phyloP scores from a whole-genome alignment of 768 basidiomycete genomes.

The Pilatotrama ljubarskyi region DNA sequence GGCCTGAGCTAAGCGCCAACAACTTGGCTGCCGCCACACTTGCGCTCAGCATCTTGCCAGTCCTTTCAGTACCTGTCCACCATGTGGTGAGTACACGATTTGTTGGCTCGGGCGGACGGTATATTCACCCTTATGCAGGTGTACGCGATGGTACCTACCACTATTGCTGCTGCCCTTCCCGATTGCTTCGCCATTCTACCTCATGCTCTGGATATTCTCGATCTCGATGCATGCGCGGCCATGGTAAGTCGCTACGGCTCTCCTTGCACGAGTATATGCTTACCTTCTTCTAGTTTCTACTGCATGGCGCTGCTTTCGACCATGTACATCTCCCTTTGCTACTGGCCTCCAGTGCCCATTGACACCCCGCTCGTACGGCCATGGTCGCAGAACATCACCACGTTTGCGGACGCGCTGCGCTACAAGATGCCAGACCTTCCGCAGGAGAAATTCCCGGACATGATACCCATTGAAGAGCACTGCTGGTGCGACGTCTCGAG shows the following conservation, averaged over 20 bases:
- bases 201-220: slow-evolving; percentile 74
- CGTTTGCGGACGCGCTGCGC: slow-evolving; percentile 67
- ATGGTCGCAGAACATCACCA: slow-evolving; percentile 71
- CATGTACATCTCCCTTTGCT: slow-evolving; percentile 85
- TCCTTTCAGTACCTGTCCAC: not conserved
- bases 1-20: not conserved
- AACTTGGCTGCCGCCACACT: not conserved
- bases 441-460: slow-evolving; percentile 45
- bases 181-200: slow-evolving; percentile 77
- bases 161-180: slow-evolving; percentile 75
- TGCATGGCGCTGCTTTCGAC: slow-evolving; percentile 81
- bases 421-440: slow-evolving; percentile 40
- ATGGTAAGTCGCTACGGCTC: slow-evolving; percentile 52
- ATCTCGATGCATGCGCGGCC: slow-evolving; percentile 80
- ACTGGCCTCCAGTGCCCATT: slow-evolving; percentile 81
- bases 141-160: slow-evolving; percentile 85
- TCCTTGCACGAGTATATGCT: no score
- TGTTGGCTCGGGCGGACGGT: not conserved
- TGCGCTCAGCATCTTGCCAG: not conserved
- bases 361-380: slow-evolving; percentile 61
- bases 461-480: slow-evolving; percentile 69
- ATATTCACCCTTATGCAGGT: slow-evolving; percentile 45
- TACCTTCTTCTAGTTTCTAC: slow-evolving; percentile 60
- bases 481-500: slow-evolving; percentile 85
- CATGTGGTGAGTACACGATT: slow-evolving; percentile 55